These are phyloP conservation scores for Biscogniauxia sp. DNA, from an alignment of 2,329 filamentous ascomycete genomes.

Conservation along the genomic window DNA sequence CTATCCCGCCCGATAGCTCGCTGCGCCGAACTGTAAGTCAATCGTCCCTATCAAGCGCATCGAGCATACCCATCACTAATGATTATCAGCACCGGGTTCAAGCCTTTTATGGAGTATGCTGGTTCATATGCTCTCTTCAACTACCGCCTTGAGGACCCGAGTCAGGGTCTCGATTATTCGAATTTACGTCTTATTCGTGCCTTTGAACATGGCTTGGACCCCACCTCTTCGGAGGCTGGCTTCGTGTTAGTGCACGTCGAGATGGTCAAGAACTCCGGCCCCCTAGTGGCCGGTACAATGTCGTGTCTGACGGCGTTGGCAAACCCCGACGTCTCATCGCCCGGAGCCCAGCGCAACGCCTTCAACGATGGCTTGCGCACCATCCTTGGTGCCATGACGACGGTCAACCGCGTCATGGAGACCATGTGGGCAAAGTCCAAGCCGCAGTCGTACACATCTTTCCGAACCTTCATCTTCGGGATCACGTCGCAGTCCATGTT, in stretches of 20 bases:
- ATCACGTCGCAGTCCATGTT: slow-evolving; percentile 95
- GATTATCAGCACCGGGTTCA: slow-evolving; percentile 61
- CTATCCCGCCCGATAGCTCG: slow-evolving; percentile 80
- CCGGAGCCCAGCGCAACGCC: slow-evolving; percentile 41
- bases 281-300: slow-evolving; percentile 70
- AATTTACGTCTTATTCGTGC: slow-evolving; percentile 84
- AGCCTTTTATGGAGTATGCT: slow-evolving; percentile 88
- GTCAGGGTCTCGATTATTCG: slow-evolving; percentile 55
- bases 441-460: slow-evolving; percentile 79
- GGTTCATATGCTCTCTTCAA: slow-evolving; percentile 69
- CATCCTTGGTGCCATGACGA: slow-evolving; percentile 62
- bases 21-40: slow-evolving; percentile 78
- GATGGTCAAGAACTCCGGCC: slow-evolving; percentile 86
- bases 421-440: slow-evolving; percentile 89
- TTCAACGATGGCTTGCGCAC: slow-evolving; percentile 65
- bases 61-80: slow-evolving; percentile 1
- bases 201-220: slow-evolving; percentile 87
- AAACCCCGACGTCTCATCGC: slow-evolving; percentile 31
- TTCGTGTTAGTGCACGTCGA: slow-evolving; percentile 96
- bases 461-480: slow-evolving; percentile 96
- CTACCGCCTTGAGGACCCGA: slow-evolving; percentile 59
- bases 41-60: background rate
- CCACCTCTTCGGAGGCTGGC: slow-evolving; percentile 83
- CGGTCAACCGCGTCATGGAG: slow-evolving; percentile 80
- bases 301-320: slow-evolving; percentile 52